A percentile compares a stretch with the other conserved stretches of the same genome.
Conservation (phyloP, 192 early-diverging fungal species). For the Gigaspora rosea region DNA sequence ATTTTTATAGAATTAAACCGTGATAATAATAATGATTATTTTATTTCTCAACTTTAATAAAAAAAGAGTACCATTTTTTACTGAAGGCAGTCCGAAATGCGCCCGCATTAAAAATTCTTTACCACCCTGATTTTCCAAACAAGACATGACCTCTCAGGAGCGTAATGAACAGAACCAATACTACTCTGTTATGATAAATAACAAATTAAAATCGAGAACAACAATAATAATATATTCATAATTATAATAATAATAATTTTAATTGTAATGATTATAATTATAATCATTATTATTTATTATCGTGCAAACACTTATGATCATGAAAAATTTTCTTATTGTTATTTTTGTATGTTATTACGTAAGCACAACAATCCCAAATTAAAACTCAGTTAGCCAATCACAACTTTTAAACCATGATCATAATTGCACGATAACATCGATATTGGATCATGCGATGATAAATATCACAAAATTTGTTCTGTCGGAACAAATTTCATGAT, state of each 20-base stretch:
- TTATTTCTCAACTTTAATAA: background rate
- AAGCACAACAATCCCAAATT: no score
- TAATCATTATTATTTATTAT: background rate
- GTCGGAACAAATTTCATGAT: no score
- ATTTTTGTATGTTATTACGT: no score
- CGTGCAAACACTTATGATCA: no score
- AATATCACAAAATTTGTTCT: no score
- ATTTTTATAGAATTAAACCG: no score
- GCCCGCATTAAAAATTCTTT: slow-evolving; percentile 93
- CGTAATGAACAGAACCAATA: slow-evolving; percentile 87
- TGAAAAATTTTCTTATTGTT: no score
- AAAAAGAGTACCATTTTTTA: slow-evolving; percentile 63
- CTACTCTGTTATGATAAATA: slow-evolving; percentile 57
- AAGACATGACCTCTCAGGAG: slow-evolving; percentile 90
- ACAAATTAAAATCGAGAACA: background rate
- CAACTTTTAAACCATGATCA: no score
- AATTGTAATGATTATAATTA: background rate
- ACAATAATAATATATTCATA: background rate
- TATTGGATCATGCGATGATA: no score
- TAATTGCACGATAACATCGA: no score
- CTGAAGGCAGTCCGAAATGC: slow-evolving; percentile 83
- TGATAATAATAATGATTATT: no score
- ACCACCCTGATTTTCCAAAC: slow-evolving; percentile 98
- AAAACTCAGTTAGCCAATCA: no score
- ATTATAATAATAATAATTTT: background rate